A percentile compares a stretch with the other conserved stretches of the same genome.
Evolutionary conservation across 1,139 yeast genomes (phyloP).

Genomic region (Kurtzmaniella natalensis): DNA sequence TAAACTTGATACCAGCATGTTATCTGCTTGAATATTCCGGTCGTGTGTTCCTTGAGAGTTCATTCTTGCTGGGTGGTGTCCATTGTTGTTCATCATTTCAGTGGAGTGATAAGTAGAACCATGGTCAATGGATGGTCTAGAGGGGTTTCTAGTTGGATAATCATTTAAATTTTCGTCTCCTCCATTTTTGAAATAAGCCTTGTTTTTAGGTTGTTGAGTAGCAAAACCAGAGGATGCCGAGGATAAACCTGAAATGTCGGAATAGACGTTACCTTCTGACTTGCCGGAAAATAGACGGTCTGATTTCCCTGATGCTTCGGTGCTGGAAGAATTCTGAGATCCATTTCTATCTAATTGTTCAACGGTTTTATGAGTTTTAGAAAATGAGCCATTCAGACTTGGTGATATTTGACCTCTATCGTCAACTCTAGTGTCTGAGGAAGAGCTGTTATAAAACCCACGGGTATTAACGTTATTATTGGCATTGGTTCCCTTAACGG

Average conservation of each 20-base stretch:
- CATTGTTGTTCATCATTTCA: too few species aligned
- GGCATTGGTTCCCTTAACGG: background rate
- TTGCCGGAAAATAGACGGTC: slow-evolving; percentile 2
- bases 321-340: slow-evolving; percentile 1
- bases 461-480: too few species aligned
- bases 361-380: background rate
- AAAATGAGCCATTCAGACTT: background rate
- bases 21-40: too few species aligned
- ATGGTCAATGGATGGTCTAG: slow-evolving; percentile 1
- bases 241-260: background rate
- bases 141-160: slow-evolving; percentile 1
- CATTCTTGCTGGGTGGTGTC: too few species aligned
- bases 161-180: background rate
- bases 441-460: too few species aligned
- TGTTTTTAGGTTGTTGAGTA: background rate
- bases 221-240: slow-evolving; percentile 1
- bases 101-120: too few species aligned
- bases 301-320: slow-evolving; percentile 1
- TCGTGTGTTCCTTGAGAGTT: too few species aligned
- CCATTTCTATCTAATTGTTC: background rate
- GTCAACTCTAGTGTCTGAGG: background rate
- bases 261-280: slow-evolving; percentile 1
- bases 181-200: too few species aligned
- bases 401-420: background rate
- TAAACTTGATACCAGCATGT: background rate